Base-by-base conservation (phyloP, 257 asterid species). In the Galeopsis tetrahit region DNA sequence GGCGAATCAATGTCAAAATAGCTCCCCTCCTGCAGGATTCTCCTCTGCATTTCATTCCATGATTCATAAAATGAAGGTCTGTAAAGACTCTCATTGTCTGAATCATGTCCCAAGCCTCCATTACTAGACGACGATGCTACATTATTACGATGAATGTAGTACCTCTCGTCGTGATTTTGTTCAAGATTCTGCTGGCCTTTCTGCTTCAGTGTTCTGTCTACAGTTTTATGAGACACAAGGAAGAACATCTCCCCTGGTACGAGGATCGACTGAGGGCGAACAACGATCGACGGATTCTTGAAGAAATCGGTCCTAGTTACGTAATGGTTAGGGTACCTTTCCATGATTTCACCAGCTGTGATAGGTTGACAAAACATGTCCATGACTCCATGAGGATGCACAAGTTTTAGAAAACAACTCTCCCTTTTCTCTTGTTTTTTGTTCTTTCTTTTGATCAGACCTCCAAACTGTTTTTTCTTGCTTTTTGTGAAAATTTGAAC, bases 221-320 rank as follows among this genome's bases (percentile, higher is more conserved):
- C 63, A 2, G 87, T 82, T 46, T 69, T 57, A 65, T 70, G 56
- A n/a, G 87, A 82, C 53, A 79, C 74, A 0, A 82, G 82, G 31
- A 70, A 79, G 80, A 76, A 82, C 48, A 71, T 76, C 46, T 74
- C 67, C 15, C 87, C 81, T 0, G 82, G 87, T 10, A 66, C 44
- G 2, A 82, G 84, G n/a, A 82, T 63, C 1, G 88, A 85, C 32
- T 88, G 89, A 0, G 95, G 97, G 0, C 80, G 82, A 3, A 89
- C 90, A 11, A 86, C 87, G 5, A 87, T 77, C 88, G 89, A 81
- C 0, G 93, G 92, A 60, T 52, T 82, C 74, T 82, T 79, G 63
- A 89, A 88, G 39, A 89, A 85, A 62, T 92, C 97, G 8, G 96
- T 93, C 76, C 96, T 70, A 5, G 95, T 80, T 31, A 89, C 55